Base-by-base conservation (phyloP, 768 basidiomycete genomes). In the Boletus tylopilopsis region DNA sequence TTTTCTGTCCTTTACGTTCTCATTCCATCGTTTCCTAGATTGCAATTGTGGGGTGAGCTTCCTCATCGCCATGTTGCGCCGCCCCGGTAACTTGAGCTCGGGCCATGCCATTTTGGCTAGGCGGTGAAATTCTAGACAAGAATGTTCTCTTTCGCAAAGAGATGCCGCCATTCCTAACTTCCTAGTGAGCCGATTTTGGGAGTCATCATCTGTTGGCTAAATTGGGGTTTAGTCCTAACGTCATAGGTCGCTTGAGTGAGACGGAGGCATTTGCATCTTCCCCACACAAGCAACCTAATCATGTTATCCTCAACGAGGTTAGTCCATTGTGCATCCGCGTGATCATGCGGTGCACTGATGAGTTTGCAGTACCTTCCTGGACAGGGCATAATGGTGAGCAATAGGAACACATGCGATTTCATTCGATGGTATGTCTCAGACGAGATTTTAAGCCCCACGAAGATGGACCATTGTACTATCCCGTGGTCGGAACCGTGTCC, bases 401-500 rank as follows among this genome's bases (percentile, higher is more conserved):
- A 49, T 18, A 16, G 34, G 52, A 52, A 45, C 45, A 52, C 42
- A 57, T 55, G 27, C 47, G 25, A 29, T 51, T 23, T 35, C 29
- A 22, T 41, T 24, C n/a, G n/a, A n/a, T n/a, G 21, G 42, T 29
- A 52, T 42, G 38, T 46, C 51, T 30, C 13, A 30, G 29, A 30
- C 29, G 32, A 35, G 34, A 44, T 37, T 30, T 29, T 40, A 67
- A 94, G 90, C 90, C 92, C 2, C 94, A 96, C 60, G 85, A 95
- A 71, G 94, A 97, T 65, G 93, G 94, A 0, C 87, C 92, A 2
- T 79, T 84, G 16, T 97, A 95, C 69, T 72, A 84, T 60, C 90
- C 94, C 0, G 81, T 87, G 5, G 94, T 96, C 1, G 86, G 90
- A 2, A 96, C 94, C n/a, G 70, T 97, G 42, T 93, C 94, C 13